Conservation (phyloP, 1,139 yeast genomes). For the Yamadazyma conglobata region DNA sequence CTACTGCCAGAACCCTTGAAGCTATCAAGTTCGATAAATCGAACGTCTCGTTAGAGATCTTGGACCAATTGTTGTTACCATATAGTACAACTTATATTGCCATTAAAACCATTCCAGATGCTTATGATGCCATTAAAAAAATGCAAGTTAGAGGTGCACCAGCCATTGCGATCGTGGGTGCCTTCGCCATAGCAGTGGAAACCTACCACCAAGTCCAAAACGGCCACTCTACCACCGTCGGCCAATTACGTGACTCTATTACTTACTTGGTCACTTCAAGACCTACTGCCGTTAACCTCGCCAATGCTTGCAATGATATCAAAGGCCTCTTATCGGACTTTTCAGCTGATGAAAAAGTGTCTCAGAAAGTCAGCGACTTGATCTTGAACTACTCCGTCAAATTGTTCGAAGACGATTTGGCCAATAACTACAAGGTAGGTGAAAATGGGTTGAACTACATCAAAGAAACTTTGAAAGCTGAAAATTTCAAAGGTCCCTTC, state of each 20-base stretch:
- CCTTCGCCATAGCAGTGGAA: constrained; percentile 79
- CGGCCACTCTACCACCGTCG: constrained; percentile 18
- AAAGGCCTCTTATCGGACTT: constrained; percentile 25
- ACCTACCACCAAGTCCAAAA: constrained; percentile 24
- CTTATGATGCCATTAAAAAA: constrained; percentile 71
- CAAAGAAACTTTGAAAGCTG: constrained; percentile 38
- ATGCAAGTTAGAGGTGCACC: constrained; percentile 99
- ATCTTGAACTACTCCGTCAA: constrained; percentile 52
- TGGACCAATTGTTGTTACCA: constrained; percentile 83
- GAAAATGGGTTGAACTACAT: constrained; percentile 76
- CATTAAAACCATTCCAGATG: constrained; percentile 63
- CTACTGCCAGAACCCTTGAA: constrained; percentile 35
- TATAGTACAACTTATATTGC: constrained; percentile 67
- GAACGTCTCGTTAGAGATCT: constrained; percentile 48
- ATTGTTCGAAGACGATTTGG: constrained; percentile 71
- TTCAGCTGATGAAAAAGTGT: constrained; percentile 14
- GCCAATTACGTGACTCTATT: constrained; percentile 44
- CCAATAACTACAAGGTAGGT: constrained; percentile 76
- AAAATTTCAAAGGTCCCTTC: constrained; percentile 60
- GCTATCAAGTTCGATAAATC: constrained; percentile 67
- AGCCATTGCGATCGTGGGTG: constrained; percentile 94
- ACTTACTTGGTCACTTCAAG: constrained; percentile 72
- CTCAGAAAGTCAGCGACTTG: constrained; percentile 29
- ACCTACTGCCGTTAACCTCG: constrained; percentile 92
- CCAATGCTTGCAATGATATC: constrained; percentile 71